Evolutionary conservation across 73 alveolate genomes (phyloP).

Genomic region (Paramecium tetraurelia): DNA sequence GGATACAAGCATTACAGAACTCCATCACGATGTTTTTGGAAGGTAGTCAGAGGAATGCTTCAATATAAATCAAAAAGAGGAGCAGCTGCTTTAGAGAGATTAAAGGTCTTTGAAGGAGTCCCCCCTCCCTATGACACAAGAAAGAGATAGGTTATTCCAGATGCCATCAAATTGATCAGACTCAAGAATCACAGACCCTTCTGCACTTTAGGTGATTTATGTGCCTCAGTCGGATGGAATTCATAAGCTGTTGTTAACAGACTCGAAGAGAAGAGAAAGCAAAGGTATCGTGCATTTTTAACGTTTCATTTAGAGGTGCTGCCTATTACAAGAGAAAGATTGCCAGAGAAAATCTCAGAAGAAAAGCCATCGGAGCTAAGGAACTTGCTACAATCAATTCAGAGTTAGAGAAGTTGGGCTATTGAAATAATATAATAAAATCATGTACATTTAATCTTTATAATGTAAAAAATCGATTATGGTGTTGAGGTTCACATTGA

Average conservation of each 20-base stretch:
- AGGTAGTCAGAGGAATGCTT: constrained; percentile 87
- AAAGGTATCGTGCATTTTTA: constrained; percentile 16
- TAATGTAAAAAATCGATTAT: not conserved
- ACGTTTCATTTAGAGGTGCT: constrained; percentile 28
- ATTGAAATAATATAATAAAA: constrained; percentile 29
- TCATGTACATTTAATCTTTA: constrained; percentile 9
- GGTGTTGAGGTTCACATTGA: not conserved
- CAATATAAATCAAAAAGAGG: constrained; percentile 98
- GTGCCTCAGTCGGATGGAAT: constrained; percentile 93
- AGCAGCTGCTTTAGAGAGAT: constrained; percentile 88
- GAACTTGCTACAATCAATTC: constrained; percentile 13
- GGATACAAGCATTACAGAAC: constrained; percentile 96
- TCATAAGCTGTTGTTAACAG: constrained; percentile 77
- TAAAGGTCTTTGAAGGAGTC: constrained; percentile 97
- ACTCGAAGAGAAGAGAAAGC: constrained; percentile 93
- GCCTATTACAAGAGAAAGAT: constrained; percentile 48
- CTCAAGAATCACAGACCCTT: constrained; percentile 79
- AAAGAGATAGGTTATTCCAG: constrained; percentile 95
- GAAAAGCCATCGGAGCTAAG: constrained; percentile 54
- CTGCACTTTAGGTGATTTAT: constrained; percentile 89
- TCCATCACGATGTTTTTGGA: constrained; percentile 97
- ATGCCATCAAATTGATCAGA: constrained; percentile 90
- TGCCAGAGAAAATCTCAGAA: constrained; percentile 20
- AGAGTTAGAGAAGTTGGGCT: constrained; percentile 32
- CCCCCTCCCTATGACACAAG: constrained; percentile 96